Evolutionary conservation across 1,284 basidiomycete species (phyloP).

Genomic region (Ganoderma lucidum): DNA sequence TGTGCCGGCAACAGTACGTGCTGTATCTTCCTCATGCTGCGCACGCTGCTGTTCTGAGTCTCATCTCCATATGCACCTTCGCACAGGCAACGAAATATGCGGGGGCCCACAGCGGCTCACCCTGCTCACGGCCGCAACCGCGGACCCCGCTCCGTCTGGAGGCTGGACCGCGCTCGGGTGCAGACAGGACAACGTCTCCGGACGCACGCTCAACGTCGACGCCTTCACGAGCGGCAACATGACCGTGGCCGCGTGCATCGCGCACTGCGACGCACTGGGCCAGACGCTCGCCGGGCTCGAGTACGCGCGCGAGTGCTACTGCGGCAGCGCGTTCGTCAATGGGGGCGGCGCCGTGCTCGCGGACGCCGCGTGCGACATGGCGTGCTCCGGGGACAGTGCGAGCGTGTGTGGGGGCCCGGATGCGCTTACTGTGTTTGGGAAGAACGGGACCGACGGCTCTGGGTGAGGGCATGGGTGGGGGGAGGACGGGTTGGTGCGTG

Average conservation of each 20-base stretch:
- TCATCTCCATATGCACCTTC: background rate
- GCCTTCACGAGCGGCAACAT: constrained; percentile 32
- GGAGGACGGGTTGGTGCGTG: background rate
- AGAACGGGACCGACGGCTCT: background rate
- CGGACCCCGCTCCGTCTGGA: constrained; percentile 19
- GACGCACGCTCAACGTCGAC: constrained; percentile 36
- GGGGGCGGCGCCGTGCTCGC: constrained; percentile 31
- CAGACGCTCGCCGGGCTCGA: constrained; percentile 37
- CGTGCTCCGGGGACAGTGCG: constrained; percentile 30
- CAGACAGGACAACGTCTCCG: constrained; percentile 17
- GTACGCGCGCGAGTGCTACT: constrained; percentile 40
- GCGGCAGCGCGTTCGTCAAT: constrained; percentile 35
- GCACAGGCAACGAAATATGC: constrained; percentile 33
- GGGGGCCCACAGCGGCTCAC: constrained; percentile 38
- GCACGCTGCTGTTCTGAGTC: background rate
- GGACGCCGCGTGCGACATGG: constrained; percentile 35
- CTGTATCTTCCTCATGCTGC: background rate
- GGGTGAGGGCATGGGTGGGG: background rate
- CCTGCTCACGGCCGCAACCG: constrained; percentile 18
- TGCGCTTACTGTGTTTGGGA: constrained; percentile 34
- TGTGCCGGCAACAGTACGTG: constrained; percentile 28
- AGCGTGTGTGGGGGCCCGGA: constrained; percentile 35
- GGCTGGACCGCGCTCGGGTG: constrained; percentile 24
- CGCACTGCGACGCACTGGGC: constrained; percentile 33
- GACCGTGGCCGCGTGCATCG: constrained; percentile 34